These are phyloP conservation scores for Entophlyctis helioformis DNA, from an alignment of 192 early-diverging fungal species.

Conservation along the genomic window DNA sequence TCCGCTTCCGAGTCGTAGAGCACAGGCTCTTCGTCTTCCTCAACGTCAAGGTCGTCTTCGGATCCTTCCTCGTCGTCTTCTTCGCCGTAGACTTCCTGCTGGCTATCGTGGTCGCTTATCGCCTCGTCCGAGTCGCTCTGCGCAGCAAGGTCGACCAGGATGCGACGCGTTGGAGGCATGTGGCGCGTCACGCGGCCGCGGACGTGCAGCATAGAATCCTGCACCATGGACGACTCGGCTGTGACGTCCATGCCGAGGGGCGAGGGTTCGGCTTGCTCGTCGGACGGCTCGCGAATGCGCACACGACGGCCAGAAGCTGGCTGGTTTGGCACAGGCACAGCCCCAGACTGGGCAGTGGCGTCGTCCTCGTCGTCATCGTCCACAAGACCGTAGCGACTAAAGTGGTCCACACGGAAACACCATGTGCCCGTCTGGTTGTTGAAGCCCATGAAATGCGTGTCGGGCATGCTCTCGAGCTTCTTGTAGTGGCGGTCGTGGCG, in stretches of 20 bases:
- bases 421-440: slow-evolving; percentile 62
- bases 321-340: too few species aligned
- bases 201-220: too few species aligned
- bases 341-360: slow-evolving; percentile 2
- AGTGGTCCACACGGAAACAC: slow-evolving; percentile 85
- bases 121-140: slow-evolving; percentile 26
- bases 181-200: too few species aligned
- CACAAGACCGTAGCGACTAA: slow-evolving; percentile 67
- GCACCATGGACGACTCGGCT: too few species aligned
- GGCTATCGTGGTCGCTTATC: background rate
- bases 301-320: too few species aligned
- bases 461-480: slow-evolving; percentile 55
- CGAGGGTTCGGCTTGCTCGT: too few species aligned
- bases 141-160: slow-evolving; percentile 2
- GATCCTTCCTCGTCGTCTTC: slow-evolving; percentile 9
- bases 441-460: slow-evolving; percentile 73
- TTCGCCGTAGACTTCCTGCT: slow-evolving; percentile 1
- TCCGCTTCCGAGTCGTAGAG: background rate
- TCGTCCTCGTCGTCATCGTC: slow-evolving; percentile 56
- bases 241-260: too few species aligned
- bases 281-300: too few species aligned
- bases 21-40: slow-evolving; percentile 13
- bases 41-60: slow-evolving; percentile 15
- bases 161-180: too few species aligned
- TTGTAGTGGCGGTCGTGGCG: slow-evolving; percentile 53